phyloP scores from a whole-genome alignment of 139 green algal genomes.

The Coelastrella sp. region DNA sequence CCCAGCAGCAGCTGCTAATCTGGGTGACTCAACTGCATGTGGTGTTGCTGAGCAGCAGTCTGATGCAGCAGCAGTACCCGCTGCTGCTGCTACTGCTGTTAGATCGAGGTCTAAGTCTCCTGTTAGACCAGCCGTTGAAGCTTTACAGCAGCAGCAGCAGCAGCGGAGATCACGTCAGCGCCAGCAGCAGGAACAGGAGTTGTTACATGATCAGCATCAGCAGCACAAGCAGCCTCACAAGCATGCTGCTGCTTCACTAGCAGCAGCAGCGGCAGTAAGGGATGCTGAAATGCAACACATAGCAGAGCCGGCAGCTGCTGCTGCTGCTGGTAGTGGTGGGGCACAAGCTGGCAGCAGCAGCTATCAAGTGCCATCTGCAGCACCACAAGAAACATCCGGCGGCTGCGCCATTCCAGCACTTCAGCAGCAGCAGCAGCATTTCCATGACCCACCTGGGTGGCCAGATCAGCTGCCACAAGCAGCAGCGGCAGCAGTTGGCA shows the following conservation, averaged over 20 bases:
- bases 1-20: neutral
- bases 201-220: neutral
- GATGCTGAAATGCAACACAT: neutral
- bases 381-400: neutral
- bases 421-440: neutral
- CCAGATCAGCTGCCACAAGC: too few species aligned
- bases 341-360: neutral
- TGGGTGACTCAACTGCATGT: neutral
- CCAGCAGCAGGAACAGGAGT: neutral
- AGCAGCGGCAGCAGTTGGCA: too few species aligned
- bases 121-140: neutral
- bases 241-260: neutral
- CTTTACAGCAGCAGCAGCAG: neutral
- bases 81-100: neutral
- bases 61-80: neutral
- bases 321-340: neutral
- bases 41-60: neutral
- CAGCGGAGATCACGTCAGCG: neutral
- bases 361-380: neutral
- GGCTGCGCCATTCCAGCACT: neutral
- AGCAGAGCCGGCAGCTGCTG: neutral
- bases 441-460: neutral
- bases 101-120: neutral
- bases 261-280: neutral
- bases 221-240: neutral